Conservation (phyloP, 345 rosid species). For the Camelina laxa region DNA sequence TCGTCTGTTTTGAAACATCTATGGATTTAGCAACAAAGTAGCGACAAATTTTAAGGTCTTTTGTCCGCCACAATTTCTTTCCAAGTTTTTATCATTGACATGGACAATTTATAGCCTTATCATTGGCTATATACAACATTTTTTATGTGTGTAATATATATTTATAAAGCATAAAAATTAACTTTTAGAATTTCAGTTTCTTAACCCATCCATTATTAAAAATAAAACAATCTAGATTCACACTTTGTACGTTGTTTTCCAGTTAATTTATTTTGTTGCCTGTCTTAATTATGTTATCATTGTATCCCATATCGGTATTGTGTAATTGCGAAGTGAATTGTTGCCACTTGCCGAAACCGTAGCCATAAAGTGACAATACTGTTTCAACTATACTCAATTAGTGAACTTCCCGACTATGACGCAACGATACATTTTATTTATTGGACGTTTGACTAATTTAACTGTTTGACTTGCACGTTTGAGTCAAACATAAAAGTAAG, state of each 20-base stretch:
- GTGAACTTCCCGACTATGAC: slow-evolving; percentile 10
- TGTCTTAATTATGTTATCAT: neutral
- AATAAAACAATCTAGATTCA: neutral
- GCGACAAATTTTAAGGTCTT: neutral
- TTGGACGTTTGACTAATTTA: slow-evolving; percentile 1
- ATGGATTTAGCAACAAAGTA: neutral
- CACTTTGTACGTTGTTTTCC: neutral
- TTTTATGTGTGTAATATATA: neutral
- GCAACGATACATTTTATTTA: neutral
- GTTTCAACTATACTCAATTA: neutral
- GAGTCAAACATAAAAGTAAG: neutral
- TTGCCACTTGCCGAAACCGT: neutral
- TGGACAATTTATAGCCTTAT: neutral
- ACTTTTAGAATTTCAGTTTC: neutral
- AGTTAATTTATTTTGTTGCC: neutral
- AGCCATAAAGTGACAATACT: slow-evolving; percentile 4
- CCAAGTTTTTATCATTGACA: neutral
- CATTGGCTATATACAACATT: neutral
- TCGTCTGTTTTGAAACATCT: neutral
- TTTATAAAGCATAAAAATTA: neutral
- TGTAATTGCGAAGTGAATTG: neutral
- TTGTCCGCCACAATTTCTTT: neutral
- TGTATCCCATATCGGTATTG: neutral
- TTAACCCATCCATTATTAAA: neutral
- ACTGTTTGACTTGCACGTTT: slow-evolving; percentile 20